phyloP scores from a whole-genome alignment of 1,139 yeast species.

The Magnusiomyces tetraspermus region DNA sequence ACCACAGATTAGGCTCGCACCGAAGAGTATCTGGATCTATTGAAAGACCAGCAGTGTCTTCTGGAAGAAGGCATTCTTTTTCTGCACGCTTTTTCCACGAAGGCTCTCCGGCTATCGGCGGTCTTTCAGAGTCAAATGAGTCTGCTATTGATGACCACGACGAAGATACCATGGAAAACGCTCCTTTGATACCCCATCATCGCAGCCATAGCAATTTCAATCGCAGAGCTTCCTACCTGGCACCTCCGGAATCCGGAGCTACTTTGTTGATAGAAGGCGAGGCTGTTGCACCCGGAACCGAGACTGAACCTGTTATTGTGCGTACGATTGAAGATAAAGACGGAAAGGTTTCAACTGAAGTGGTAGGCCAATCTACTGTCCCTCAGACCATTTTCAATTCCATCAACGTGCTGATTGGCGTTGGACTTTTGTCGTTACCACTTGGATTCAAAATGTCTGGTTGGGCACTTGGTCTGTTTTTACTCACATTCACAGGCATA shows the following conservation, averaged over 20 bases:
- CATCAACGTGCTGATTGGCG: slow-evolving; percentile 73
- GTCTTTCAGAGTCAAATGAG: not conserved
- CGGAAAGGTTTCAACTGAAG: slow-evolving; percentile 64
- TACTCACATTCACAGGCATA: slow-evolving; percentile 49
- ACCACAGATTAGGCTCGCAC: too few relatives aligned
- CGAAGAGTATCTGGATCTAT: not conserved
- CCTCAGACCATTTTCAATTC: slow-evolving; percentile 86
- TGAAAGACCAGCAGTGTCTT: not conserved
- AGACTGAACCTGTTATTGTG: slow-evolving; percentile 47
- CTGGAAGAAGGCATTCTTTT: slow-evolving; percentile 11
- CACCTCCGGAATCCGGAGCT: slow-evolving; percentile 19
- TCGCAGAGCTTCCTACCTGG: slow-evolving; percentile 19
- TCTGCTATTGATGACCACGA: slow-evolving; percentile 1
- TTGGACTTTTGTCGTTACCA: slow-evolving; percentile 78
- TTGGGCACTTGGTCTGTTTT: slow-evolving; percentile 55
- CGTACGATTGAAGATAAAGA: slow-evolving; percentile 62
- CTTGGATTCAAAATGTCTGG: slow-evolving; percentile 73
- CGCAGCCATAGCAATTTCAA: slow-evolving; percentile 14
- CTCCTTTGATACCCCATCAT: not conserved
- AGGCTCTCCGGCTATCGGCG: slow-evolving; percentile 12
- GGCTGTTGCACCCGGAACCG: slow-evolving; percentile 33
- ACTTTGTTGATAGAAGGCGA: slow-evolving; percentile 23
- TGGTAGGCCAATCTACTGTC: slow-evolving; percentile 77
- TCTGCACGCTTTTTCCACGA: slow-evolving; percentile 16
- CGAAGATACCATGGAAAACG: not conserved